Conservation (phyloP, 1,284 basidiomycete genomes). For the Chalciporus sp. region DNA sequence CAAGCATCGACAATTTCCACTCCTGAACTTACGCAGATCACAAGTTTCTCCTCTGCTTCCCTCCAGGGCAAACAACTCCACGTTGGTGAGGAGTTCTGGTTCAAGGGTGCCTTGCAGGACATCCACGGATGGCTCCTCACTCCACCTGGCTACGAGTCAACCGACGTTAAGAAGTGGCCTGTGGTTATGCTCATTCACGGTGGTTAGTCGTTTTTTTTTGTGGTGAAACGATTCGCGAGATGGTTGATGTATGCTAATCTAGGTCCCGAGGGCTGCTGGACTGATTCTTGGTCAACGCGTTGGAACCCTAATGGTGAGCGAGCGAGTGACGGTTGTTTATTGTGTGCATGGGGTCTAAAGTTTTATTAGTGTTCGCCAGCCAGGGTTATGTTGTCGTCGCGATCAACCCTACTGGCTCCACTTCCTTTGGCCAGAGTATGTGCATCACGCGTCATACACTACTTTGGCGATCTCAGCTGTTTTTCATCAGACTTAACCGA, state of each 20-base stretch:
- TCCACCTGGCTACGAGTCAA: conserved; percentile 71
- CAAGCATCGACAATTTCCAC: conserved; percentile 32
- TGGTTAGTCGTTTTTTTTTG: conserved; percentile 37
- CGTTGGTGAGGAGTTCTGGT: conserved; percentile 81
- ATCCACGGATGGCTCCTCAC: conserved; percentile 86
- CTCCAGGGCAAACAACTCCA: conserved; percentile 61
- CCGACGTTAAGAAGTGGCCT: conserved; percentile 76
- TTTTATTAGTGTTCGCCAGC: conserved; percentile 63
- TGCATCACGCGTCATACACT: neutral
- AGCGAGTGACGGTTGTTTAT: neutral
- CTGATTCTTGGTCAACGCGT: conserved; percentile 80
- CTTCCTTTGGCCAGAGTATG: conserved; percentile 82
- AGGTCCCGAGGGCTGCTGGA: conserved; percentile 82
- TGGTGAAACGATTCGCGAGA: neutral
- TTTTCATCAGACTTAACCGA: conserved; percentile 74
- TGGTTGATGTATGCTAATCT: conserved; percentile 9
- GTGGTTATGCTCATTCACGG: conserved; percentile 77
- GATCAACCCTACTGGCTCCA: conserved; percentile 89
- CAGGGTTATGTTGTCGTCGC: conserved; percentile 85
- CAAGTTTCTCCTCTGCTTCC: conserved; percentile 57
- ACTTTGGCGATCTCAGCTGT: conserved; percentile 2
- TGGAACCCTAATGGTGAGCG: conserved; percentile 83
- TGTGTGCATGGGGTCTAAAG: neutral
- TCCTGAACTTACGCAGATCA: conserved; percentile 53
- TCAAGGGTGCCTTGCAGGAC: conserved; percentile 72